Base-by-base conservation (phyloP, 164 flowering plant genomes). In the Magnolia changhungtana region DNA sequence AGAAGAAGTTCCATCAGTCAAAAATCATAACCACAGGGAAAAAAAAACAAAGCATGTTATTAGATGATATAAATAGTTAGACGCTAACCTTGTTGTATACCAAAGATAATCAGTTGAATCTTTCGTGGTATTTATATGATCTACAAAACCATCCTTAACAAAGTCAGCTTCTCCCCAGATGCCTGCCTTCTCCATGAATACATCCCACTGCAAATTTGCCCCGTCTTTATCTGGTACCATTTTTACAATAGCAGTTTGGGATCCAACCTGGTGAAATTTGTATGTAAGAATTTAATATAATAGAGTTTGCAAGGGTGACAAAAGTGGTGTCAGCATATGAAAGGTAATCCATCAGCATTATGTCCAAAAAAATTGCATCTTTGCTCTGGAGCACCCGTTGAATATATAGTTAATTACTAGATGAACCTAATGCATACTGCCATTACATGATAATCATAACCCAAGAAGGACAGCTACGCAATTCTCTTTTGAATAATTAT, bases 31-130 rank as follows among this genome's bases (percentile, higher is more conserved):
- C 7, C 45, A 37, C 45, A 3, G 0, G 7, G 6, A 4, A 37
- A 3, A 37, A 37, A 37, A 37, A 37, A 37, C 0, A 7, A 55
- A 55, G 23, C 6, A 61, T 10, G 61, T 5, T 20, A 29, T 29
- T 31, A 68, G 16, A 68, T 18, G 16, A 68, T 18, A n/a, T 18
- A 24, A 23, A 37, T 4, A 74, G 59, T 67, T 72, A 11, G 37
- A 78, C 70, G 83, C 89, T 55, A 75, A 96, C 99, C 99, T 94
- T 79, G 95, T 92, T 69, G 93, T 91, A 51, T 91, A 86, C 99
- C 99, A 96, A 9, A 96, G 90, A 82, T 96, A 96, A 79, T 96
- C 99, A 52, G 99, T 94, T 23, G 95, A 85, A 80, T 91, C 95
- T 84, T 90, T 94, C 16, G 99, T 94, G 64, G 98, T 90, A 77